Evolutionary conservation across 768 basidiomycete species (phyloP).

Genomic region (Suillus luteus): DNA sequence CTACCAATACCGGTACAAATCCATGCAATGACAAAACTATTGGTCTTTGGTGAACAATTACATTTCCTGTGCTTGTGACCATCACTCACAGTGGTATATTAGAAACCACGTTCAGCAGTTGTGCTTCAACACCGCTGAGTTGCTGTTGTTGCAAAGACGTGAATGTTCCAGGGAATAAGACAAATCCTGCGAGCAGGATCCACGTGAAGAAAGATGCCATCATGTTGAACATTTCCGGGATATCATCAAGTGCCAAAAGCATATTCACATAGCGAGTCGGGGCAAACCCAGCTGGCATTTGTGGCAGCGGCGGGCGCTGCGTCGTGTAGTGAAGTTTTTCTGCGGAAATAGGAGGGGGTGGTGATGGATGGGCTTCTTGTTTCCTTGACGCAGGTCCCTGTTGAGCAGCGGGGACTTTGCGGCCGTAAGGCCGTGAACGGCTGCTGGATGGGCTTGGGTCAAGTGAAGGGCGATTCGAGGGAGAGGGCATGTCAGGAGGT

Average conservation of each 20-base stretch:
- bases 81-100: slow-evolving; percentile 48
- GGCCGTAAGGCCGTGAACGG: slow-evolving; percentile 24
- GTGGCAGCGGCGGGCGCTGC: slow-evolving; percentile 26
- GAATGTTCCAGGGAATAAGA: slow-evolving; percentile 65
- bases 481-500: slow-evolving; percentile 14
- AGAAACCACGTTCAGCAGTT: slow-evolving; percentile 40
- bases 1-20: slow-evolving; percentile 56
- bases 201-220: slow-evolving; percentile 62
- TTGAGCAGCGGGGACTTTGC: slow-evolving; percentile 12
- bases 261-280: slow-evolving; percentile 60
- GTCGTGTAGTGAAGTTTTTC: slow-evolving; percentile 21
- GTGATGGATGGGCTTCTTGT: slow-evolving; percentile 5
- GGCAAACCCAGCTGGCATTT: slow-evolving; percentile 22
- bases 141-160: slow-evolving; percentile 38
- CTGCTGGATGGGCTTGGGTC: slow-evolving; percentile 16
- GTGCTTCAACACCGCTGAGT: slow-evolving; percentile 33
- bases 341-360: slow-evolving; percentile 13
- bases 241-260: slow-evolving; percentile 61
- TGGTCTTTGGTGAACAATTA: not conserved
- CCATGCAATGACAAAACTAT: slow-evolving; percentile 55
- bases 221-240: slow-evolving; percentile 50
- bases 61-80: not conserved
- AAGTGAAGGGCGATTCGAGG: slow-evolving; percentile 13
- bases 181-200: slow-evolving; percentile 62
- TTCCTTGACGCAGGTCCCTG: slow-evolving; percentile 6